Conservation (phyloP, 805 yeast genomes). For the Candida tibetensis region DNA sequence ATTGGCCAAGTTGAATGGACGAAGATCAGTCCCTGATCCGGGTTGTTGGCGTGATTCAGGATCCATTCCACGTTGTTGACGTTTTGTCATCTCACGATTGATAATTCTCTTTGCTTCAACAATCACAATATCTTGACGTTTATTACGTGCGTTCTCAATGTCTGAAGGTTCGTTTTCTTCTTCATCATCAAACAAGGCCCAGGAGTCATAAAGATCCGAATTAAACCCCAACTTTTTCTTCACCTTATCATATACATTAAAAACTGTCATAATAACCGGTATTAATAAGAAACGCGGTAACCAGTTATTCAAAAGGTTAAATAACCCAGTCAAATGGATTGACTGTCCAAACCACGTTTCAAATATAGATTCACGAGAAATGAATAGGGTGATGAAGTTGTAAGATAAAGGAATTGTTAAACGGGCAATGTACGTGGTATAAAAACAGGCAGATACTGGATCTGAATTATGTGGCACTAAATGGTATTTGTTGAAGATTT, state of each 20-base stretch:
- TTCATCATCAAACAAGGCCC: conserved; percentile 38
- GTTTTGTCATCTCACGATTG: conserved; percentile 29
- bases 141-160: conserved; percentile 17
- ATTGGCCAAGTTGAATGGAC: conserved; percentile 26
- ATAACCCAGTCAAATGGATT: conserved; percentile 71
- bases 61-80: conserved; percentile 16
- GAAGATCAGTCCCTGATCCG: conserved; percentile 17
- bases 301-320: conserved; percentile 67
- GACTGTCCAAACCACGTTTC: conserved; percentile 74
- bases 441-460: conserved; percentile 71
- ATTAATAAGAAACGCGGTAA: conserved; percentile 71
- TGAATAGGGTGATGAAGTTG: conserved; percentile 68
- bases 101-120: conserved; percentile 43
- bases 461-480: conserved; percentile 70
- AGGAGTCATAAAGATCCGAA: conserved; percentile 36
- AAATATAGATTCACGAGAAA: conserved; percentile 51
- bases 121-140: conserved; percentile 34
- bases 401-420: conserved; percentile 79
- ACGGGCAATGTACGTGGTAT: conserved; percentile 77
- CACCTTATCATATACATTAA: conserved; percentile 65
- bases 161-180: conserved; percentile 17
- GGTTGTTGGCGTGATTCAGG: too few relatives aligned
- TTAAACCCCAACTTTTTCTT: conserved; percentile 40
- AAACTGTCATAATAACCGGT: conserved; percentile 63
- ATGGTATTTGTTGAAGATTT: conserved; percentile 73